A percentile compares a stretch with the other conserved stretches of the same genome.
phyloP scores from a whole-genome alignment of 176 grass and related monocot genomes.

The Aegilops sharonensis region DNA sequence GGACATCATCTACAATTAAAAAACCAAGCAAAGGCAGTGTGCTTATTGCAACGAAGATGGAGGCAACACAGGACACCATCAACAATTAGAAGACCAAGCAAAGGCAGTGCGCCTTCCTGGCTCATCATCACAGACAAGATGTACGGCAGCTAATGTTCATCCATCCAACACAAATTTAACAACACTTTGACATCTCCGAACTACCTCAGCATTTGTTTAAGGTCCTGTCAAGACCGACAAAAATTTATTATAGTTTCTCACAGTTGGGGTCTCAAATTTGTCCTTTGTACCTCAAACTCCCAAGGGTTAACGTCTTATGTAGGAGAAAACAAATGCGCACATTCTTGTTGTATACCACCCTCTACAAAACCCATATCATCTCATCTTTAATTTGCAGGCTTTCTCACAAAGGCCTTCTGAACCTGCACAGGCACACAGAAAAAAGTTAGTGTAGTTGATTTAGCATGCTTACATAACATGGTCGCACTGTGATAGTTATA shows the following conservation, averaged over 20 bases:
- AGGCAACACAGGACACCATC: background rate
- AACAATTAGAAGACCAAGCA: background rate
- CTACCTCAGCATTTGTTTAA: conserved; percentile 16
- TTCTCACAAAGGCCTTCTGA: conserved; percentile 63
- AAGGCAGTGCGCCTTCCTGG: background rate
- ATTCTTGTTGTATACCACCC: background rate
- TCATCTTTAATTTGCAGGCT: conserved; percentile 31
- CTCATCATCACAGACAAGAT: background rate
- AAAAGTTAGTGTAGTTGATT: background rate
- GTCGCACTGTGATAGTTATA: background rate
- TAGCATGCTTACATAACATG: background rate
- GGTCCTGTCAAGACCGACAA: background rate
- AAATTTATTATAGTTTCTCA: conserved; percentile 16
- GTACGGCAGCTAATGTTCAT: background rate
- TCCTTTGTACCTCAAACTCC: conserved; percentile 23
- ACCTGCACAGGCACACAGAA: conserved; percentile 41
- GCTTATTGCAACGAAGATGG: background rate
- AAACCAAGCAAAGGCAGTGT: background rate
- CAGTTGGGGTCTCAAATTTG: conserved; percentile 27
- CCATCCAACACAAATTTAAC: background rate
- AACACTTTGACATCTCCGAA: background rate
- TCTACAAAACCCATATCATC: background rate
- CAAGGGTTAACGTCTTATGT: background rate
- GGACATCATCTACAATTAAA: background rate
- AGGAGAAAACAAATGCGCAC: background rate